Base-by-base conservation (phyloP, 1,284 basidiomycete genomes). In the Tilletiopsis washingtonensis region DNA sequence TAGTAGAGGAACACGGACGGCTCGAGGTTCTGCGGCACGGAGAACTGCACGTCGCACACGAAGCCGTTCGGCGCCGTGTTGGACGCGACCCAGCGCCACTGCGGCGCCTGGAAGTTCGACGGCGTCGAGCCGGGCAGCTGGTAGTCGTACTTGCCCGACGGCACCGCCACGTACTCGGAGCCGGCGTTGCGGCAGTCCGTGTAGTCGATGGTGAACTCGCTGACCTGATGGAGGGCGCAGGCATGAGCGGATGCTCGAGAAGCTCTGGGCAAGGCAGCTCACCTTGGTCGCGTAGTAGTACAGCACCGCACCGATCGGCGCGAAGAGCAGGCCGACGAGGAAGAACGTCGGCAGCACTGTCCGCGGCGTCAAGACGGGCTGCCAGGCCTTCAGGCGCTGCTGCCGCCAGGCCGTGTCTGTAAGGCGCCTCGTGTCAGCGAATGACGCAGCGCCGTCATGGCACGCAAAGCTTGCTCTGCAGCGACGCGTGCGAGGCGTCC, bases 331-430 rank as follows among this genome's bases (percentile, higher is more conserved):
- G 43, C 88, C 93, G 66, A 97, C 83, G 67, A 96, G 82, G 76
- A 98, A 94, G 47, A 99, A 81, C 1, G 91, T 93, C 4, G 94
- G 94, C 11, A 98, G 80, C 14, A 98, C 94, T 1, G 91, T 93
- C 75, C 90, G 90, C 3, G 94, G 94, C 0, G 93, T 97, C 38
- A 98, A 81, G 72, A 99, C 96, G 17, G 94, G 94, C 79, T 99
- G 94, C 94, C 94, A 99, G 67, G 94, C 94, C 78, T 97, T 97
- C 71, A 99, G 81, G 51, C 94, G 87, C 76, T 99, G 94, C 75
- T 99, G 94, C 78, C 96, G 97, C 82, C 97, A 96, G 40, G 93
- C 93, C 45, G 93, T 98, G 76, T 97, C 90, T 81, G 68, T 36
- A 17, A n/a, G n/a, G n/a, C n/a, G n/a, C n/a, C n/a, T n/a, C n/a